Evolutionary conservation across 2,329 filamentous ascomycete species (phyloP).

Genomic region (Beauveria australis): DNA sequence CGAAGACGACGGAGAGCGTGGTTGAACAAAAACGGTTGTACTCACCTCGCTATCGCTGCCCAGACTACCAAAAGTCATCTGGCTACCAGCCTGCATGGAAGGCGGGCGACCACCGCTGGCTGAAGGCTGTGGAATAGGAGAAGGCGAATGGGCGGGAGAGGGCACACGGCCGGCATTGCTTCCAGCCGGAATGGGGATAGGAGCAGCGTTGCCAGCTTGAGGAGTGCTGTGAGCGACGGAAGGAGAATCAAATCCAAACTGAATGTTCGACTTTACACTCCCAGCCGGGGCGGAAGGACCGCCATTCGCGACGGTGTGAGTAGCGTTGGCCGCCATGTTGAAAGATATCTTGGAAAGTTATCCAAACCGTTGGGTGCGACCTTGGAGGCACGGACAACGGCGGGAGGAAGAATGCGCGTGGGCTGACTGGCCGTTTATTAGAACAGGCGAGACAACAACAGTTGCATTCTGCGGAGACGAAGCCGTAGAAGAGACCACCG

Average conservation of each 20-base stretch:
- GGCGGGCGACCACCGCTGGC: constrained; percentile 81
- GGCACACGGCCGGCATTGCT: constrained; percentile 61
- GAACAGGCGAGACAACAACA: constrained; percentile 8
- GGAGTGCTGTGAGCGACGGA: constrained; percentile 60
- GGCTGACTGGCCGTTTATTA: constrained; percentile 9
- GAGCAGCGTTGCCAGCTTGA: constrained; percentile 45
- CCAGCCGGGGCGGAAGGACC: constrained; percentile 37
- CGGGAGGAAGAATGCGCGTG: constrained; percentile 42
- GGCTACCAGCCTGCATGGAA: constrained; percentile 59
- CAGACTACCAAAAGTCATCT: constrained; percentile 77
- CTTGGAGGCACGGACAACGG: constrained; percentile 54
- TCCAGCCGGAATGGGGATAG: constrained; percentile 55
- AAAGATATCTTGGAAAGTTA: constrained; percentile 84
- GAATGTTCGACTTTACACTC: constrained; percentile 38
- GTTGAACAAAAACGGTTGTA: constrained; percentile 16
- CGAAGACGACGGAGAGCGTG: constrained; percentile 8
- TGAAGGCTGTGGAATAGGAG: constrained; percentile 83
- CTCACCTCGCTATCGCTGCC: constrained; percentile 74
- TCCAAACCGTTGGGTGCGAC: constrained; percentile 62
- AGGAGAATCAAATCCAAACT: constrained; percentile 75
- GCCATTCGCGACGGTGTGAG: constrained; percentile 70
- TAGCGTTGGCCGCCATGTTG: constrained; percentile 79
- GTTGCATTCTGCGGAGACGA: constrained; percentile 8
- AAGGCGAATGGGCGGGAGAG: constrained; percentile 82
- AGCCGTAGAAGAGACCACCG: constrained; percentile 5